Evolutionary conservation across 768 basidiomycete species (phyloP), one percentile per base, ranked within the genome.

Genomic region (Polyporus arcularius): DNA sequence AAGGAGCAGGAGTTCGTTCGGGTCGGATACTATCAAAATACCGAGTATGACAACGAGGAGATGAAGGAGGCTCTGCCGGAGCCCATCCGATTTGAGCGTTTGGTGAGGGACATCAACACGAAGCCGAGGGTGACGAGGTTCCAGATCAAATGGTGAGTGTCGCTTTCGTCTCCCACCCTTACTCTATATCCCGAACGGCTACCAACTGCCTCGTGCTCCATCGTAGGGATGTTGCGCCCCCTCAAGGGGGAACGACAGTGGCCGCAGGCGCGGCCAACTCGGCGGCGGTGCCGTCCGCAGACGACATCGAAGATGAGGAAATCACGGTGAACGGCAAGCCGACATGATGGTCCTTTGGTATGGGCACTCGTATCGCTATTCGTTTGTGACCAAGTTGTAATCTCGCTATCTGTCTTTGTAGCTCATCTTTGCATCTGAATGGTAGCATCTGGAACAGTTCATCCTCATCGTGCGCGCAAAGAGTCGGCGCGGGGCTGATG

Each of bases 1-100:
- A 86, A 88, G 41, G 96, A 98, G 53, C 96, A 97, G 70, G 97
- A 98, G 73, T 99, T 99, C 70, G 96, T 99, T n/a, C 87, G 96
- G 48, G 96, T 99, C 30, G 97, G 97, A 7, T 98, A 99, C 73
- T 99, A 99, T 74, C 97, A 98, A 76, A 96, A 98, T 71, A 98
- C 96, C 28, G 96, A 98, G 74, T 98, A 98, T 71, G 96, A 97
- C 73, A 93, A 91, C 67, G 92, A 94, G 55, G 94, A 93, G 75
- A 88, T 96, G 87, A 90, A 87, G 72, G 83, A 87, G 70, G 82
- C 75, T 14, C 89, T 87, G 15, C 89, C 92, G 28, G 79, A 82
- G 58, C 66, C 69, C 40, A 91, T 94, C 53, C 74, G 85, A 70
- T 90, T 94, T 71, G 90, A 95, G 28, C 78, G 86, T 47, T 76